These are phyloP conservation scores for Paecilomyces sp. DNA, from an alignment of 2,329 filamentous ascomycete species.

Conservation along the genomic window DNA sequence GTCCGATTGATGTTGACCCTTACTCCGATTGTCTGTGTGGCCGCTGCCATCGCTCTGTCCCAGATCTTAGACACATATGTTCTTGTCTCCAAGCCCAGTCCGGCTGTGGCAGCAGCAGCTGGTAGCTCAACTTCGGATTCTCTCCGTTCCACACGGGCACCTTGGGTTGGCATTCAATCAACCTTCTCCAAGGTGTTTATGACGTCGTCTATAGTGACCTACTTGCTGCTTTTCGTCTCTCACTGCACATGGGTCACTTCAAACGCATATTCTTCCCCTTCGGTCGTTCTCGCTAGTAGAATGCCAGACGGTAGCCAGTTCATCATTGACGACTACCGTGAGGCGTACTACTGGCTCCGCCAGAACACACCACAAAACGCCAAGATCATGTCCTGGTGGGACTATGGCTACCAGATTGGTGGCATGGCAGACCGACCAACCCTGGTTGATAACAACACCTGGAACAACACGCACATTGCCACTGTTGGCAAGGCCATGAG, in stretches of 20 bases:
- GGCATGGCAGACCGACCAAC: constrained; percentile 98
- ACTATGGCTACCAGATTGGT: constrained; percentile 99
- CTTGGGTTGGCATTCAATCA: constrained; percentile 77
- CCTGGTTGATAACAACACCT: constrained; percentile 98
- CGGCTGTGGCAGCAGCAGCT: constrained; percentile 37
- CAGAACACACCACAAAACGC: constrained; percentile 93
- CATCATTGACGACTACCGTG: constrained; percentile 98
- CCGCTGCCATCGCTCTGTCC: constrained; percentile 81
- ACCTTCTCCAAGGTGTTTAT: constrained; percentile 72
- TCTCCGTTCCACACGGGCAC: constrained; percentile 64
- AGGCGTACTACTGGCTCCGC: constrained; percentile 98
- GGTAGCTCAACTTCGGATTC: constrained; percentile 21
- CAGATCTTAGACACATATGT: constrained; percentile 84
- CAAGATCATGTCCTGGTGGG: constrained; percentile 99
- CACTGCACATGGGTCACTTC: constrained; percentile 99
- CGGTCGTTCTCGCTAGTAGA: constrained; percentile 86
- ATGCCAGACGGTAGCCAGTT: constrained; percentile 93
- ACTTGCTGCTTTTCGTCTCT: constrained; percentile 86
- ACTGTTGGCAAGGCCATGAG: constrained; percentile 99
- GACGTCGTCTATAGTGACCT: constrained; percentile 63
- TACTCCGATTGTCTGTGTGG: constrained; percentile 91
- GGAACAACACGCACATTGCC: constrained; percentile 99
- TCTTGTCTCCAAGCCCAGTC: constrained; percentile 47
- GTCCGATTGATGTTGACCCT: constrained; percentile 97
- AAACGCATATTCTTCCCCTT: constrained; percentile 97